Base-by-base conservation (phyloP, 768 basidiomycete genomes). In the Cyathus striatus region DNA sequence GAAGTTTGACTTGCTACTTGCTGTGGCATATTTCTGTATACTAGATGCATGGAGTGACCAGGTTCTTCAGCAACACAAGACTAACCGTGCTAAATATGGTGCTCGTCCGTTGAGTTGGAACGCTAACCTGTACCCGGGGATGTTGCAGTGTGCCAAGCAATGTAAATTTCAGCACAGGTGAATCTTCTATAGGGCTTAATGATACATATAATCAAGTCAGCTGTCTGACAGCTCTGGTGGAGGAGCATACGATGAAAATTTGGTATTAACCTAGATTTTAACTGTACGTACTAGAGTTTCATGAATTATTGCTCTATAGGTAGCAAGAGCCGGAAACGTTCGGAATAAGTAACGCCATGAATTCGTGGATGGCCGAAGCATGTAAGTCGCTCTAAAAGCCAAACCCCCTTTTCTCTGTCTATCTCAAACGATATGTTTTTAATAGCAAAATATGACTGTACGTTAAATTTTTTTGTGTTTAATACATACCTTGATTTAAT, bases 331-430 rank as follows among this genome's bases (percentile, higher is more conserved):
- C 39, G 49, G 52, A 10, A 41, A 39, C 24, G n/a, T 43, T 43
- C 38, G 53, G 47, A 13, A 47, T 59, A 34, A 38, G 38, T 9
- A 32, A 26, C 16, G 59, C 51, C 7, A 43, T 63, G 14, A 40
- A 52, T 2, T 22, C 38, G 5, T 63, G 61, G 61, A 58, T 61
- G 55, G 43, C 42, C 6, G 61, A 63, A 57, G 55, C 58, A 24
- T 45, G 59, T 61, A 26, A 48, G 55, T 49, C 16, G 25, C 20
- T 9, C 6, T 38, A 30, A 5, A 7, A 7, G 20, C 27, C 16
- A 24, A n/a, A n/a, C n/a, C n/a, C n/a, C n/a, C n/a, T n/a, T n/a
- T n/a, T n/a, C n/a, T n/a, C n/a, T n/a, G n/a, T n/a, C n/a, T n/a
- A n/a, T n/a, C n/a, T n/a, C n/a, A n/a, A n/a, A n/a, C n/a, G n/a